Evolutionary conservation across 495 filamentous ascomycete genomes (phyloP), one percentile per base, ranked within the genome.

Genomic region (Penicillium coprophilum): DNA sequence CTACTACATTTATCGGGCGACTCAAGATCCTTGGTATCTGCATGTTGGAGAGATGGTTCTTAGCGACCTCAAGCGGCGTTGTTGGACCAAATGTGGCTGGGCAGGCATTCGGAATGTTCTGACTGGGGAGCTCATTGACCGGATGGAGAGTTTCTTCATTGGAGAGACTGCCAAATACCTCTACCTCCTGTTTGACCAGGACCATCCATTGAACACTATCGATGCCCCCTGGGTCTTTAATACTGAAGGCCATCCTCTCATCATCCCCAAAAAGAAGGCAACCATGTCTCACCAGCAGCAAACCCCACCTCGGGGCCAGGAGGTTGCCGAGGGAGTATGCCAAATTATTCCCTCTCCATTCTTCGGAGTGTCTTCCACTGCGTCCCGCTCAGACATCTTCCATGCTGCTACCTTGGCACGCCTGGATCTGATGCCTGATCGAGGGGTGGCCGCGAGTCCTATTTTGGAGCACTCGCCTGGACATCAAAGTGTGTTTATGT

Each of bases 131-230:
- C 85, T 88, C 66, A 92, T 82, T 64, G 94, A 98, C 66, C 87
- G 94, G 17, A 98, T 98, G 94, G 94, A 98, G 75, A 97, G 94
- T 71, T 98, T 98, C 77, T 97, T 96, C 69, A 79, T 97, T 2
- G 92, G 95, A 4, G 94, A 98, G 72, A 98, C 94, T 0, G 85
- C 89, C 51, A 96, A 97, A 71, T 98, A 98, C 70, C 75, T 98
- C 50, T 96, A 91, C 58, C 75, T 98, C 38, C 82, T 97, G 1
- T 97, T 93, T 70, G 88, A 94, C 48, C 79, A 83, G 32, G 80
- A 85, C 15, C 94, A 97, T 73, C 94, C 94, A 1, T 68, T 97
- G 24, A 97, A 97, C 75, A 83, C 81, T 6, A 70, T 92, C 17
- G 93, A 97, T 71, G 86, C 85, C 4, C 82, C 92, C 2, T 92